These are phyloP conservation scores for Tetrahymena malaccensis DNA, from an alignment of 73 alveolate species.

Conservation along the genomic window DNA sequence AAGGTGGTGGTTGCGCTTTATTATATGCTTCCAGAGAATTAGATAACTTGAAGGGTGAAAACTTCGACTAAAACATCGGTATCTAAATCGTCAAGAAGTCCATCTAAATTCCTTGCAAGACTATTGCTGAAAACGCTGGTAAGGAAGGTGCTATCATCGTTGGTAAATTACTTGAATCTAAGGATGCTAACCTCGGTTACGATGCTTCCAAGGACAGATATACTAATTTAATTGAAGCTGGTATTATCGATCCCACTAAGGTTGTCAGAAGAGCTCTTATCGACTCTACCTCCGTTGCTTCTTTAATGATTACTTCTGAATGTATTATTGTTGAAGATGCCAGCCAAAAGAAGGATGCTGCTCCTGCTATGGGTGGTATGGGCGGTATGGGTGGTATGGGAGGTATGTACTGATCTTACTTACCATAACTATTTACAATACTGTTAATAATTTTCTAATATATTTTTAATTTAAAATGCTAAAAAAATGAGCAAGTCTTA, in stretches of 20 bases:
- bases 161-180: constrained; percentile 63
- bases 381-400: constrained; percentile 92
- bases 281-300: constrained; percentile 94
- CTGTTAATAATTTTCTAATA: background rate
- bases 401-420: constrained; percentile 66
- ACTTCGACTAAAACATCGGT: constrained; percentile 86
- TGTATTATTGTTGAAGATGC: constrained; percentile 51
- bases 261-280: constrained; percentile 95
- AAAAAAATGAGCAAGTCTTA: background rate
- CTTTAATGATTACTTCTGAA: constrained; percentile 93
- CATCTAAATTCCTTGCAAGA: constrained; percentile 79
- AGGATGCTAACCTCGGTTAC: constrained; percentile 59
- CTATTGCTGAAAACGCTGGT: constrained; percentile 87
- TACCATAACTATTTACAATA: constrained; percentile 21
- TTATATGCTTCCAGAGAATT: constrained; percentile 76
- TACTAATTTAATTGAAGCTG: constrained; percentile 70
- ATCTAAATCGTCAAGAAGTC: constrained; percentile 72
- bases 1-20: constrained; percentile 73
- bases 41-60: constrained; percentile 69
- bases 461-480: background rate
- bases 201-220: constrained; percentile 78
- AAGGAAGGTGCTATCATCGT: constrained; percentile 79
- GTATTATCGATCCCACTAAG: constrained; percentile 97
- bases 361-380: constrained; percentile 50
- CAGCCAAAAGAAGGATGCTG: constrained; percentile 52